A percentile compares a stretch with the other conserved stretches of the same genome.
Evolutionary conservation across 2,329 filamentous ascomycete species (phyloP).

Genomic region (Macrophomina pseudophaseolina): DNA sequence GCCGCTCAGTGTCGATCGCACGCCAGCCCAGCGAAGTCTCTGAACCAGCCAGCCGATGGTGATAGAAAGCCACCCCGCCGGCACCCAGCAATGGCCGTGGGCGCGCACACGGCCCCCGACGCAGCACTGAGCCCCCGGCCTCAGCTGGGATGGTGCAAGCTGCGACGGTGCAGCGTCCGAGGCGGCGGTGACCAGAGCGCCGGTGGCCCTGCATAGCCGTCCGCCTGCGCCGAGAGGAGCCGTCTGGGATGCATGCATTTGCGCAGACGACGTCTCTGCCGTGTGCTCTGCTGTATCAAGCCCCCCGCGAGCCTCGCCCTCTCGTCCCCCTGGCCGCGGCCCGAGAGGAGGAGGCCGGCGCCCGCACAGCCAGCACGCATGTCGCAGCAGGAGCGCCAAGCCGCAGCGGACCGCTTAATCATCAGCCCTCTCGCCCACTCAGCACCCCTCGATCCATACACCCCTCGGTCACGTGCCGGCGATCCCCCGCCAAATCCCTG

Average conservation of each 20-base stretch:
- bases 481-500: not conserved
- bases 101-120: no score
- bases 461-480: not conserved
- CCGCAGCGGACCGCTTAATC: not conserved
- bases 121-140: no score
- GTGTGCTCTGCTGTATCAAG: not conserved
- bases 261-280: not conserved
- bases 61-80: not conserved
- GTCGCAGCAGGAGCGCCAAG: not conserved
- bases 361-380: not conserved
- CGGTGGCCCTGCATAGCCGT: not conserved
- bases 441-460: not conserved
- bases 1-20: not conserved
- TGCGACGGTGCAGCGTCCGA: not conserved
- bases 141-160: no score
- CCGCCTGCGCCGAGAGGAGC: not conserved
- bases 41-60: not conserved
- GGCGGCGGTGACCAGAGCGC: not conserved
- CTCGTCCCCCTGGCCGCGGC: not conserved
- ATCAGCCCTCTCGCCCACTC: not conserved
- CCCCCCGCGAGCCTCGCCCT: not conserved
- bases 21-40: not conserved
- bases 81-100: no score
- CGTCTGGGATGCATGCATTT: not conserved
- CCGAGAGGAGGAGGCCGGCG: not conserved